A percentile compares a stretch with the other conserved stretches of the same genome.
These are phyloP conservation scores for Ophiorrhiza pumila DNA, from an alignment of 257 asterid genomes.

Conservation along the genomic window DNA sequence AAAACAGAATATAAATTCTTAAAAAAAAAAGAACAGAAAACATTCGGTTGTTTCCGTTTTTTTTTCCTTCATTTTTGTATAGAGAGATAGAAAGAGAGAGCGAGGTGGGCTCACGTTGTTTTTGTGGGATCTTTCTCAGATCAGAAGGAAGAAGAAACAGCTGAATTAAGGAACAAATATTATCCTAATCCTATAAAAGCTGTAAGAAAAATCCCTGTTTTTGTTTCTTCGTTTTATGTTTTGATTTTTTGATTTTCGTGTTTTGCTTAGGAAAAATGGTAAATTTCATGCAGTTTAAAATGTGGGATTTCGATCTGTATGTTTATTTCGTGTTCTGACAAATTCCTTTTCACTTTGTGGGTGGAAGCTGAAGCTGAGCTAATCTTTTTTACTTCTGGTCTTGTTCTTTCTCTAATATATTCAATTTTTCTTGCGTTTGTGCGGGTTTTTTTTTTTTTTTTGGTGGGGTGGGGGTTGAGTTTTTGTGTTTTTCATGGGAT, in stretches of 20 bases:
- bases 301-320: constrained; percentile 6
- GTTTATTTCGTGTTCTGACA: background rate
- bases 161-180: background rate
- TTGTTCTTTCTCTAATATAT: background rate
- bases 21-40: background rate
- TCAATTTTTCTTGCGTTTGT: background rate
- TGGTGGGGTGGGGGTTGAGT: no score
- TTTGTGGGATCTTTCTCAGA: constrained; percentile 19
- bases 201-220: constrained; percentile 7
- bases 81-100: background rate
- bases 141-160: constrained; percentile 11
- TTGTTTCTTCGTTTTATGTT: background rate
- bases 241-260: background rate
- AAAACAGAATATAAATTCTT: background rate
- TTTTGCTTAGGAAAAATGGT: background rate
- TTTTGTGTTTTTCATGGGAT: background rate
- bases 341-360: constrained; percentile 1
- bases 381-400: background rate
- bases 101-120: constrained; percentile 13
- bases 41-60: constrained; percentile 3
- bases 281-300: background rate
- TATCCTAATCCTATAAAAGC: background rate
- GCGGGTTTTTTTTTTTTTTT: background rate
- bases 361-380: constrained; percentile 7
- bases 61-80: background rate